Conservation (phyloP, 371 early-diverging fungal species). For the Mortierella sp. region DNA sequence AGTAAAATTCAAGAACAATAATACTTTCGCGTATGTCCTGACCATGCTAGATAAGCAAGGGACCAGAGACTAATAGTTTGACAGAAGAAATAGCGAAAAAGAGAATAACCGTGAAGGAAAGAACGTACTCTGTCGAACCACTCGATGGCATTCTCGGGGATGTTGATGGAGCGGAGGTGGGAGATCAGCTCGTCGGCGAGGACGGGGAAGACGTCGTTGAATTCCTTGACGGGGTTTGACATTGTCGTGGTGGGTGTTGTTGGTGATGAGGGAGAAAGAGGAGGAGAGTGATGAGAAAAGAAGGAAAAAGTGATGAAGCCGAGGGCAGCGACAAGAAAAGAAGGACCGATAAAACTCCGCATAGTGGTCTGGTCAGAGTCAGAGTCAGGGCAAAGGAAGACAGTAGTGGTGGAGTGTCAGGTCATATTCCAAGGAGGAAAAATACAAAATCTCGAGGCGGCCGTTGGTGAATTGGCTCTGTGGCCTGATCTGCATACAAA, state of each 20-base stretch:
- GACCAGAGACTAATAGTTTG: too few relatives aligned
- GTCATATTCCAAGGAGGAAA: too few relatives aligned
- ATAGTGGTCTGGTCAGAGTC: neutral
- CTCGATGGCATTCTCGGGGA: constrained; percentile 82
- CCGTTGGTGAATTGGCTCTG: too few relatives aligned
- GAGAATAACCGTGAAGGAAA: neutral
- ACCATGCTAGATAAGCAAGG: neutral
- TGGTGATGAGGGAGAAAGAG: constrained; percentile 2
- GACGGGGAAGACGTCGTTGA: constrained; percentile 68
- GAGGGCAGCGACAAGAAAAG: neutral
- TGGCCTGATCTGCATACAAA: too few relatives aligned
- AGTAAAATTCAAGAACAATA: neutral
- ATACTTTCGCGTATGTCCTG: neutral
- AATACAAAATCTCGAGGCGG: too few relatives aligned
- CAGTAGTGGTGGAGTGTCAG: too few relatives aligned
- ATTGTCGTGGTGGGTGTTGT: constrained; percentile 51
- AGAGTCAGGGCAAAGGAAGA: neutral
- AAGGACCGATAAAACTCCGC: constrained; percentile 12
- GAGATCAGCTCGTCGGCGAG: constrained; percentile 73
- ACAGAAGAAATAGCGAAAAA: neutral
- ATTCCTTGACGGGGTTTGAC: constrained; percentile 68
- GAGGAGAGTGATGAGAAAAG: neutral
- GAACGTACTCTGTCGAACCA: constrained; percentile 71
- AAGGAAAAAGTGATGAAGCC: neutral
- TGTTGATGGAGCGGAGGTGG: constrained; percentile 74